phyloP scores from a whole-genome alignment of 331 rosid genomes.

The Prunus yedoensis region DNA sequence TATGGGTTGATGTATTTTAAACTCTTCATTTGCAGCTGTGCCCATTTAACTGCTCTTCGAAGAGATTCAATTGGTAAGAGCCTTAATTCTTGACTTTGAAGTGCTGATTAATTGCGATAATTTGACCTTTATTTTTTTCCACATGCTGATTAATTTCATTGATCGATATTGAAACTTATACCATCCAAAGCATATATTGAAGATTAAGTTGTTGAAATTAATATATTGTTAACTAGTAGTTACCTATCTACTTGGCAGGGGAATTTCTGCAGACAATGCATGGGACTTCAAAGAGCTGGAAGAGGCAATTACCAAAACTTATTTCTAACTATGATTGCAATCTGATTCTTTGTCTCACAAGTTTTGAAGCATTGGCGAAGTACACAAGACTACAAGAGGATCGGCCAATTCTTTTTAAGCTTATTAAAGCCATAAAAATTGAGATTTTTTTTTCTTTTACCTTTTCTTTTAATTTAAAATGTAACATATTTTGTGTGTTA shows the following conservation, averaged over 20 bases:
- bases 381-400: background rate
- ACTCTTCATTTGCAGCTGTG: slow-evolving; percentile 60
- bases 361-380: background rate
- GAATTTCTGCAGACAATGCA: slow-evolving; percentile 84
- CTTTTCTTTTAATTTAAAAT: background rate
- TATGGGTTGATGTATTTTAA: background rate
- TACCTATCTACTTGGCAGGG: slow-evolving; percentile 44
- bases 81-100: background rate
- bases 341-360: background rate
- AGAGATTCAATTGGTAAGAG: slow-evolving; percentile 90
- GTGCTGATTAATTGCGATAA: background rate
- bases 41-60: slow-evolving; percentile 91
- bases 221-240: background rate
- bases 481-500: background rate
- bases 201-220: background rate
- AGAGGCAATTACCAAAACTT: slow-evolving; percentile 66
- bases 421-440: background rate
- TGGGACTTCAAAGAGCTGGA: slow-evolving; percentile 92
- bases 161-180: background rate
- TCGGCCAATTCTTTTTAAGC: background rate
- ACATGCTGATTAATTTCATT: background rate
- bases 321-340: slow-evolving; percentile 43
- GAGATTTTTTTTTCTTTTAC: background rate
- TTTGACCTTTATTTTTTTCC: background rate
- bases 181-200: background rate